A percentile compares a stretch with the other conserved stretches of the same genome.
Evolutionary conservation across 129 eudicot genomes (phyloP).

Genomic region (Artemisia tridentata): DNA sequence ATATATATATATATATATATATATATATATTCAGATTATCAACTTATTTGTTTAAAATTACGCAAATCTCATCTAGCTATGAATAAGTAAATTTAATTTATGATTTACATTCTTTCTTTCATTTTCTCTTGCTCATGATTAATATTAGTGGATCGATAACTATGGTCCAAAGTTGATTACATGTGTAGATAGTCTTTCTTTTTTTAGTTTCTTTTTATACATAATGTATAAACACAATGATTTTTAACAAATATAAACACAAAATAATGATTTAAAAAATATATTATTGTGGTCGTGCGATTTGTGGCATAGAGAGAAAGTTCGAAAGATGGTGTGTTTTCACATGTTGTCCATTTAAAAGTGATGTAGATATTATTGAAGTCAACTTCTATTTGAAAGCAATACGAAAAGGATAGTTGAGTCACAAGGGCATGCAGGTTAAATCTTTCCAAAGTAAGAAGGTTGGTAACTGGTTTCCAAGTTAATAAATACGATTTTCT

Average conservation of each 20-base stretch:
- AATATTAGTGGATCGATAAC: too few relatives aligned
- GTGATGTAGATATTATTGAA: constrained; percentile 1
- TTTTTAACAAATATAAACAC: neutral
- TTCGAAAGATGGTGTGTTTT: constrained; percentile 9
- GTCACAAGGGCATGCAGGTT: constrained; percentile 29
- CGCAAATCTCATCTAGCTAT: too few relatives aligned
- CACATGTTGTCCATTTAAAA: constrained; percentile 23
- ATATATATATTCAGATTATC: neutral
- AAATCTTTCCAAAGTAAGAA: constrained; percentile 13
- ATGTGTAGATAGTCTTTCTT: too few relatives aligned
- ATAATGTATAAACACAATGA: too few relatives aligned
- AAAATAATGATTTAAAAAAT: neutral
- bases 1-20: too few relatives aligned
- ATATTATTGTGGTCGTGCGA: constrained; percentile 4
- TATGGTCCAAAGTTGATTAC: neutral
- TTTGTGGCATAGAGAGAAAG: constrained; percentile 11
- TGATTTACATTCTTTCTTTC: too few relatives aligned
- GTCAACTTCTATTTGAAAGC: constrained; percentile 19
- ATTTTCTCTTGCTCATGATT: too few relatives aligned
- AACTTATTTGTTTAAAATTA: too few relatives aligned
- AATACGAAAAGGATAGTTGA: constrained; percentile 16
- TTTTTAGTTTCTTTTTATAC: too few relatives aligned
- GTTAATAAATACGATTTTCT: neutral
- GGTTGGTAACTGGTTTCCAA: neutral
- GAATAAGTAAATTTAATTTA: too few relatives aligned